phyloP scores from a whole-genome alignment of 2,329 filamentous ascomycete species.

The Neocucurbitaria cava region DNA sequence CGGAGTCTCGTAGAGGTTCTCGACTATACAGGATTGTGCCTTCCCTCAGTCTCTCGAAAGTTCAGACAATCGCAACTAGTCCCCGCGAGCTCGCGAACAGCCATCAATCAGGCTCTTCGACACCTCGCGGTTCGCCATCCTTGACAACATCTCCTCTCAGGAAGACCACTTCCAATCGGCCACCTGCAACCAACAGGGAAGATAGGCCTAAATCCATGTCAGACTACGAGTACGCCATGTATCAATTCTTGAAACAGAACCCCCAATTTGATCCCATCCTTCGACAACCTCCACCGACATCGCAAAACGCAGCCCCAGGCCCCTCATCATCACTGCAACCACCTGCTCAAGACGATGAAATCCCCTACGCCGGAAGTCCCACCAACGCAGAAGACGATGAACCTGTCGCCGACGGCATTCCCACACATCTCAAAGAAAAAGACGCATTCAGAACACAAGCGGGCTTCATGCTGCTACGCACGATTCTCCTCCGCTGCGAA shows the following conservation, averaged over 20 bases:
- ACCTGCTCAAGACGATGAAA: background rate
- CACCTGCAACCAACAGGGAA: background rate
- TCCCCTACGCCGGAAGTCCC: background rate
- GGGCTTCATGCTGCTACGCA: slow-evolving; percentile 10
- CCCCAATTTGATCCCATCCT: background rate
- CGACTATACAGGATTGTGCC: background rate
- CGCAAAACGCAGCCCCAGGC: background rate
- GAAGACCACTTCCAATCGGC: background rate
- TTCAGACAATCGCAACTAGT: background rate
- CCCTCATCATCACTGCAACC: background rate
- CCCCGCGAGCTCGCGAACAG: background rate
- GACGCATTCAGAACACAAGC: slow-evolving; percentile 1
- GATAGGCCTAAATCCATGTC: background rate
- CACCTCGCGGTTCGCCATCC: background rate
- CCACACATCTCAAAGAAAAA: background rate
- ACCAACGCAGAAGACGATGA: background rate
- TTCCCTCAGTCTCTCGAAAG: background rate
- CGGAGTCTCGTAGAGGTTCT: background rate
- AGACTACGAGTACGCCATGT: background rate
- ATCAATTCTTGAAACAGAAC: background rate
- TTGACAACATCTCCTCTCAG: background rate
- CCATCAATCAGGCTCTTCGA: background rate
- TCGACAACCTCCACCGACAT: background rate
- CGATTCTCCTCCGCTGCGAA: slow-evolving; percentile 21
- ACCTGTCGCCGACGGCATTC: background rate